Evolutionary conservation across 495 filamentous ascomycete genomes (phyloP).

Genomic region (Penicillium parvum): DNA sequence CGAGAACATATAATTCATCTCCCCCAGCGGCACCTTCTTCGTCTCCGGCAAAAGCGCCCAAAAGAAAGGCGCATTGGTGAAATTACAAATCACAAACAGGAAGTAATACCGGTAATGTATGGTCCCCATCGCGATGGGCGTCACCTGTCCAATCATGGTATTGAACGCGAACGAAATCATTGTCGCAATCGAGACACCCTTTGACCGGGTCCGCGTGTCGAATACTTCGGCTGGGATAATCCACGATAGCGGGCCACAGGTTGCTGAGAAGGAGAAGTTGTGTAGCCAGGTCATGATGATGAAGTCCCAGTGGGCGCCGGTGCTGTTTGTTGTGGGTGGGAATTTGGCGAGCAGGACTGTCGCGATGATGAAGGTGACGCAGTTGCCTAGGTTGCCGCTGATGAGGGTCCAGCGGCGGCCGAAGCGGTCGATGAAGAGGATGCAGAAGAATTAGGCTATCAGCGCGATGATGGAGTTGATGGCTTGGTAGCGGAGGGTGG

Average conservation of each 20-base stretch:
- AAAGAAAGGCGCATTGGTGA: conserved; percentile 59
- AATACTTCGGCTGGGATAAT: conserved; percentile 70
- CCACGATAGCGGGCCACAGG: conserved; percentile 58
- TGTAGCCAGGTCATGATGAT: conserved; percentile 69
- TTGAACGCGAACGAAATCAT: conserved; percentile 67
- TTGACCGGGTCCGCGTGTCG: conserved; percentile 61
- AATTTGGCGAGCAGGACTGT: conserved; percentile 51
- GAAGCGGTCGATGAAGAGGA: conserved; percentile 61
- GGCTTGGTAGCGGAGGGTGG: conserved; percentile 67
- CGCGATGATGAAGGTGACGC: conserved; percentile 51
- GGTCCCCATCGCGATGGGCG: conserved; percentile 51
- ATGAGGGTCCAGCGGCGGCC: conserved; percentile 65
- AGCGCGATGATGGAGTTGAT: conserved; percentile 66
- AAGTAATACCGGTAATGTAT: conserved; percentile 52
- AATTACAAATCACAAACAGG: conserved; percentile 52
- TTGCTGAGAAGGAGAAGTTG: conserved; percentile 63
- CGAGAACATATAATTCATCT: conserved; percentile 67
- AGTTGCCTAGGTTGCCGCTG: conserved; percentile 60
- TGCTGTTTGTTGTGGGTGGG: conserved; percentile 48
- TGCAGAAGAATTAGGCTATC: conserved; percentile 60
- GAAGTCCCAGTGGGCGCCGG: conserved; percentile 64
- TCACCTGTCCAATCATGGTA: conserved; percentile 71
- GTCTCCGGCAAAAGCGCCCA: conserved; percentile 63
- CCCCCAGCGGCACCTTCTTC: conserved; percentile 59
- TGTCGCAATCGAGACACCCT: conserved; percentile 63